Conservation (phyloP, 306 rosid genomes). For the Cucurbita pepo region DNA sequence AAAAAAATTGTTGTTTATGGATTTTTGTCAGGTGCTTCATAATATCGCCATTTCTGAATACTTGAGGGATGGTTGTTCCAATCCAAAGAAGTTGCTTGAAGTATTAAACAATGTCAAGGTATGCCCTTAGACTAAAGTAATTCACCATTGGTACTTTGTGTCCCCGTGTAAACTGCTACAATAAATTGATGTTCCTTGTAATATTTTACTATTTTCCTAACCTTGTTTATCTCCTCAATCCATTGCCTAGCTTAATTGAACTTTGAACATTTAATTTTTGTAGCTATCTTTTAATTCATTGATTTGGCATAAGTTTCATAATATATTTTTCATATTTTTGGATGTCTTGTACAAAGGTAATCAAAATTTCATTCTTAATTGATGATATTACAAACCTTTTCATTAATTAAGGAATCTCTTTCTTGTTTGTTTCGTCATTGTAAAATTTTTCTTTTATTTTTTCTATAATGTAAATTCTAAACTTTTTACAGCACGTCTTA, state of each 20-base stretch:
- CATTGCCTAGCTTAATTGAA: not conserved
- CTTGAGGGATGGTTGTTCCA: constrained; percentile 72
- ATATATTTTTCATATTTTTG: not conserved
- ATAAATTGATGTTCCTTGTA: not conserved
- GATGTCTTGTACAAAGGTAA: not conserved
- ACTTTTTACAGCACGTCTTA: not conserved
- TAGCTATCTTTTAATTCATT: not conserved
- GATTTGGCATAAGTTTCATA: not conserved
- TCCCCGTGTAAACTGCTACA: constrained; percentile 5
- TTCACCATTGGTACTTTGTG: not conserved
- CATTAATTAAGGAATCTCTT: not conserved
- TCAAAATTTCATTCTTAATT: not conserved
- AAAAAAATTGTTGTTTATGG: not conserved
- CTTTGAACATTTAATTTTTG: not conserved
- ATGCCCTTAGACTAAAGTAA: not conserved
- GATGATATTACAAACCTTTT: too few relatives aligned
- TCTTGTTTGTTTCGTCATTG: not conserved
- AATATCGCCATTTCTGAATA: constrained; percentile 74
- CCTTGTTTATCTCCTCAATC: not conserved
- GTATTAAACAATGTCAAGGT: constrained; percentile 72
- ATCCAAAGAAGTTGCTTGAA: constrained; percentile 72
- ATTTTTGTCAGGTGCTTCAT: constrained; percentile 58
- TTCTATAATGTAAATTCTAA: not conserved
- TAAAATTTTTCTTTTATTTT: not conserved
- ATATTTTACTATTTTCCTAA: not conserved